Evolutionary conservation across 345 rosid genomes (phyloP).

Genomic region (Populus pruinosa): DNA sequence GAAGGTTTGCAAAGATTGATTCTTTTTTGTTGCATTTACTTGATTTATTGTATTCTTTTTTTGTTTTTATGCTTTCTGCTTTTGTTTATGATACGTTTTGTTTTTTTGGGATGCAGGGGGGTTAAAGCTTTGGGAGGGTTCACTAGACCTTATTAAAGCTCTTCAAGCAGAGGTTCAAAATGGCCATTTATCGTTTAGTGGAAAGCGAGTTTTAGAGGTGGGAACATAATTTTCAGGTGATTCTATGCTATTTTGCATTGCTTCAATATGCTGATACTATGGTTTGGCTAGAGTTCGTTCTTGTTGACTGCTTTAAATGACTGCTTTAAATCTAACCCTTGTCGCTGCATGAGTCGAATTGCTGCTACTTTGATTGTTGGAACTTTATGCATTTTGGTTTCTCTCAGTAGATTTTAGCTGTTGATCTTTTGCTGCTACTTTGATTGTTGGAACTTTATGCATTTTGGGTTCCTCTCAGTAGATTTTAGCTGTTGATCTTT

Average conservation of each 20-base stretch:
- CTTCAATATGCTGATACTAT: neutral
- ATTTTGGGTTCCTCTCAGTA: neutral
- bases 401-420: neutral
- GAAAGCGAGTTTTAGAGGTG: conserved; percentile 86
- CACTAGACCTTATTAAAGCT: conserved; percentile 82
- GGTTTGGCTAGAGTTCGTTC: neutral
- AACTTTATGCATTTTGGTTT: neutral
- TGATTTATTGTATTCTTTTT: neutral
- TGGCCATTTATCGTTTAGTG: conserved; percentile 46
- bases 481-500: neutral
- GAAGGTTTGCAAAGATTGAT: conserved; percentile 51
- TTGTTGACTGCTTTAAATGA: neutral
- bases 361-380: neutral
- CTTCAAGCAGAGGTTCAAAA: conserved; percentile 53
- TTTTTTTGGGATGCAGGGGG: conserved; percentile 51
- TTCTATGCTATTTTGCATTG: neutral
- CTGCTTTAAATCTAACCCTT: neutral
- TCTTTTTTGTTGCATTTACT: neutral
- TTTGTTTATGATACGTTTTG: neutral
- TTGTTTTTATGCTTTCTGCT: neutral
- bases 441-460: neutral
- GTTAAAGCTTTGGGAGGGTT: conserved; percentile 96
- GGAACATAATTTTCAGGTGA: conserved; percentile 32
- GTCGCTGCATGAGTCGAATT: neutral
- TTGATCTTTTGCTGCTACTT: neutral